Base-by-base conservation (phyloP, 177 flowering plant species). In the Viscum album region DNA sequence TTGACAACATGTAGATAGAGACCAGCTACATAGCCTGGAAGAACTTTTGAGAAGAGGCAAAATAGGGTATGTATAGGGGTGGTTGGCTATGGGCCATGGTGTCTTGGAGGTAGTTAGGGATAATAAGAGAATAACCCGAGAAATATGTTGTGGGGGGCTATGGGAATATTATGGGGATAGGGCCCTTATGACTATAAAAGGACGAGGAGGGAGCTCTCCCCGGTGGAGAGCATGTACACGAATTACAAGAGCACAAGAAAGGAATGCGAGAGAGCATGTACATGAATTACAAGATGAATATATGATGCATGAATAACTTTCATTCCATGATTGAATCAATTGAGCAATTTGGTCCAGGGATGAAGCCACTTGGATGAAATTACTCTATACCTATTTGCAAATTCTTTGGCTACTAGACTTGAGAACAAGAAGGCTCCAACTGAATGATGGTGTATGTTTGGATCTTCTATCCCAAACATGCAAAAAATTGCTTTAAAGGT, bases 261-360 rank as follows among this genome's bases (percentile, higher is more conserved):
- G 52, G 21, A 45, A 4, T 45, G 52, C 15, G 52, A 21, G 23
- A 15, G 24, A 21, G 24, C 52, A 13, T 4, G 19, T 2, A 45
- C 19, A 13, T 4, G 21, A 13, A 21, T 45, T 4, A 65, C 69
- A 12, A 16, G 54, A 36, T 66, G 24, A 23, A 35, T 64, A 1
- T 72, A 66, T 66, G 31, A 72, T 10, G 60, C 59, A 7, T 37
- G n/a, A 0, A 60, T 67, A 2, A 61, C 66, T 72, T 64, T n/a
- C 29, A 67, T 26, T 10, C 6, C 0, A 45, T 24, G 28, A 21
- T 67, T 12, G 37, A 60, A 6, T 30, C 74, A 2, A 43, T 72
- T 33, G 43, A 47, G 1, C 29, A 54, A 32, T 67, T 32, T 61
- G 75, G 70, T 1, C 34, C 35, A 2, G 23, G 50, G 21, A 1